A percentile compares a stretch with the other conserved stretches of the same genome.
Conservation (phyloP, 2,329 filamentous ascomycete species). For the Colletotrichum godetiae region DNA sequence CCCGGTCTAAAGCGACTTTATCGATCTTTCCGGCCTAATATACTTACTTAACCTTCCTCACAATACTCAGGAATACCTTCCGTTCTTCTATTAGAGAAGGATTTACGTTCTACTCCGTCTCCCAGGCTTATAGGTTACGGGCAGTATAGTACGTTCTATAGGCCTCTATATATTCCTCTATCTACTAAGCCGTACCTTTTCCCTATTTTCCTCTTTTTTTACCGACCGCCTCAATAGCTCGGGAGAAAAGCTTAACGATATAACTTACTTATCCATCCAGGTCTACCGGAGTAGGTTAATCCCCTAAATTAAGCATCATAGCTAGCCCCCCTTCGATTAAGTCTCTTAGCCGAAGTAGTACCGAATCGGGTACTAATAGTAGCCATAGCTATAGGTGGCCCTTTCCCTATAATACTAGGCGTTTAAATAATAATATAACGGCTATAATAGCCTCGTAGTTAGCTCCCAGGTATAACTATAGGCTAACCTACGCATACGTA, state of each 20-base stretch:
- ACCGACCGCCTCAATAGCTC: not conserved
- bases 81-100: not conserved
- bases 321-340: not conserved
- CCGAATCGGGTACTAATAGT: not conserved
- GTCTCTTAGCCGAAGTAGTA: not conserved
- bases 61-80: not conserved
- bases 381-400: not conserved
- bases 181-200: not conserved
- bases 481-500: not conserved
- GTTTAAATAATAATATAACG: not conserved
- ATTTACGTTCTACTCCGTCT: not conserved
- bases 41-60: not conserved
- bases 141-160: not conserved
- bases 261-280: not conserved
- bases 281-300: not conserved
- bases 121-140: not conserved
- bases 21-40: not conserved
- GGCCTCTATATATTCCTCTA: not conserved
- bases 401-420: not conserved
- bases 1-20: not conserved
- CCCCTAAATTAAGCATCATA: not conserved
- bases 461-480: conserved; percentile 2
- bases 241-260: not conserved
- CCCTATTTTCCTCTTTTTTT: not conserved
- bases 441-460: not conserved